Percentiles rank a stretch among this genome's conserved stretches.
Evolutionary conservation across 2,329 filamentous ascomycete genomes (phyloP).

Genomic region (Fusarium sp.): DNA sequence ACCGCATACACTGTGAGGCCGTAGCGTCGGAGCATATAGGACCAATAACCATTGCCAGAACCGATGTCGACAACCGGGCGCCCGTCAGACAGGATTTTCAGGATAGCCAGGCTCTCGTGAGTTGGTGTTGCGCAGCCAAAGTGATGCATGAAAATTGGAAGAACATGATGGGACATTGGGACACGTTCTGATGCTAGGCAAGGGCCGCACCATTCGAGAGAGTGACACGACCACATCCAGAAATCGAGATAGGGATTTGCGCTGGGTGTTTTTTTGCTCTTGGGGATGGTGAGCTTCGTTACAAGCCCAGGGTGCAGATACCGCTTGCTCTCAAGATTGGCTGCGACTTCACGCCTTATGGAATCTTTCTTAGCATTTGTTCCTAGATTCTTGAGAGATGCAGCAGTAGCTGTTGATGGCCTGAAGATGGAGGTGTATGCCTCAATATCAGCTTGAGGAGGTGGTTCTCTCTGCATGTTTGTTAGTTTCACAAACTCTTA

Average conservation of each 20-base stretch:
- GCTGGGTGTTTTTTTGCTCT: slow-evolving; percentile 55
- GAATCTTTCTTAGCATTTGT: slow-evolving; percentile 73
- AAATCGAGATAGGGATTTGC: slow-evolving; percentile 74
- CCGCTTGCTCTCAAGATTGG: slow-evolving; percentile 64
- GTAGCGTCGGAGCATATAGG: slow-evolving; percentile 72
- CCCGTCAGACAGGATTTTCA: slow-evolving; percentile 64
- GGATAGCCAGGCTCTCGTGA: slow-evolving; percentile 70
- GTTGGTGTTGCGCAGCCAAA: slow-evolving; percentile 78
- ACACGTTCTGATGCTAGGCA: slow-evolving; percentile 60
- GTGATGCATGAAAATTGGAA: slow-evolving; percentile 81
- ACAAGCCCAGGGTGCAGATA: slow-evolving; percentile 57
- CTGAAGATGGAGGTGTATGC: slow-evolving; percentile 75
- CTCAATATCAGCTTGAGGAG: slow-evolving; percentile 66
- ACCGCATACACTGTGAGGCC: slow-evolving; percentile 66
- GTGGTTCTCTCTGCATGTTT: slow-evolving; percentile 53
- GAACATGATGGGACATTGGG: slow-evolving; percentile 70
- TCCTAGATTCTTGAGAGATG: slow-evolving; percentile 69
- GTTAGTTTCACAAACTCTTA: slow-evolving; percentile 18
- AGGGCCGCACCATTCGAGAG: slow-evolving; percentile 73
- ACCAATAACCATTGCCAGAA: slow-evolving; percentile 80
- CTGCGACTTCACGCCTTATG: slow-evolving; percentile 64
- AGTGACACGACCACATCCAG: slow-evolving; percentile 71
- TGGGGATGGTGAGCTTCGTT: slow-evolving; percentile 54
- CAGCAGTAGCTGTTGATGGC: slow-evolving; percentile 65
- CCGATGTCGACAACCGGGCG: slow-evolving; percentile 72